These are phyloP conservation scores for Fusarium sp. DNA, from an alignment of 2,329 filamentous ascomycete genomes.

Conservation along the genomic window DNA sequence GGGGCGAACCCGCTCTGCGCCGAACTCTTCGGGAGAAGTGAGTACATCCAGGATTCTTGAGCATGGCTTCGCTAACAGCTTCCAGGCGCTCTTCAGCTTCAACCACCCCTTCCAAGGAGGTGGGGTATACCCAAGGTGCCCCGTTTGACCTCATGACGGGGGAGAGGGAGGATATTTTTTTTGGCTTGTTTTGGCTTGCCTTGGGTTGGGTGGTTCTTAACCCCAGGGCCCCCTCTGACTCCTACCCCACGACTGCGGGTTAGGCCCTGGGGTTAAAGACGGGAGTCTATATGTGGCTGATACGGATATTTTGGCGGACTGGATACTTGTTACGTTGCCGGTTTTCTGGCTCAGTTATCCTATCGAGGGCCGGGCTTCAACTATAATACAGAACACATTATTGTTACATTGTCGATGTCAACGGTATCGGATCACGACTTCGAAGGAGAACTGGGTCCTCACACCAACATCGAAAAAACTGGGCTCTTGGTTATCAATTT, in stretches of 20 bases:
- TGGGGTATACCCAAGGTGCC: constrained; percentile 55
- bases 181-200: background rate
- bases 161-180: background rate
- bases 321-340: background rate
- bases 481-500: too few species aligned
- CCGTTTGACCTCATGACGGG: constrained; percentile 60
- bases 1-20: background rate
- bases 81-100: constrained; percentile 47
- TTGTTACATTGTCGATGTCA: too few species aligned
- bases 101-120: constrained; percentile 64
- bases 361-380: background rate
- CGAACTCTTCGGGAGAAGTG: background rate
- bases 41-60: background rate
- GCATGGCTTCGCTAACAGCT: background rate
- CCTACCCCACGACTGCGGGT: background rate
- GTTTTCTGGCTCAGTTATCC: background rate
- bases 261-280: background rate
- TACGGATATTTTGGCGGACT: background rate
- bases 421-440: too few species aligned
- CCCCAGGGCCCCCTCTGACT: background rate
- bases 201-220: background rate
- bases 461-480: too few species aligned
- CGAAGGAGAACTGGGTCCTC: too few species aligned
- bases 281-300: background rate
- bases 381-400: background rate